A percentile compares a stretch with the other conserved stretches of the same genome.
phyloP scores from a whole-genome alignment of 805 yeast species.

The Nakazawaea populi region DNA sequence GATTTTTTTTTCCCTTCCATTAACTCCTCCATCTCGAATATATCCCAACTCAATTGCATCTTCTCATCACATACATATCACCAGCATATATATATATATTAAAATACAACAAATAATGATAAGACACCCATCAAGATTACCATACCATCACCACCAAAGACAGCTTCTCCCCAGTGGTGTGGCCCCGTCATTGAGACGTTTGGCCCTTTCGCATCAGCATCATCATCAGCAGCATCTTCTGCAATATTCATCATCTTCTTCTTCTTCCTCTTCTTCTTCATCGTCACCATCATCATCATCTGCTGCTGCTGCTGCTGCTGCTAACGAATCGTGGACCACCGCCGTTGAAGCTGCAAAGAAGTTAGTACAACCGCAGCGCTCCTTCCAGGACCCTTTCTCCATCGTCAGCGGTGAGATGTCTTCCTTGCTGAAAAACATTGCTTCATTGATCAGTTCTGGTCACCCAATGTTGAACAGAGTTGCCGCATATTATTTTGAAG shows the following conservation, averaged over 20 bases:
- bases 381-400: conserved; percentile 76
- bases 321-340: conserved; percentile 30
- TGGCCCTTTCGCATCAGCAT: no score
- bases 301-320: background rate
- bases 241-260: no score
- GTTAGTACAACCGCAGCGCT: conserved; percentile 55
- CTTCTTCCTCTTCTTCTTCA: no score
- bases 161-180: no score
- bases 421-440: conserved; percentile 79
- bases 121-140: background rate
- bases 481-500: conserved; percentile 91
- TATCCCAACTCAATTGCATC: no score
- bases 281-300: conserved; percentile 4
- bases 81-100: background rate
- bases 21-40: no score
- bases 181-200: no score
- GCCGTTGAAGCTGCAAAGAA: conserved; percentile 72
- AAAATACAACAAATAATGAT: background rate
- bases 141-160: no score
- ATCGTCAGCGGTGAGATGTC: conserved; percentile 93
- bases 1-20: no score
- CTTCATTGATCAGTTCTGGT: conserved; percentile 82
- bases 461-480: conserved; percentile 91
- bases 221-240: no score
- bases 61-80: no score